Evolutionary conservation across 441 rosid species (phyloP), one percentile per base, ranked within the genome.

Genomic region (Hura crepitans): DNA sequence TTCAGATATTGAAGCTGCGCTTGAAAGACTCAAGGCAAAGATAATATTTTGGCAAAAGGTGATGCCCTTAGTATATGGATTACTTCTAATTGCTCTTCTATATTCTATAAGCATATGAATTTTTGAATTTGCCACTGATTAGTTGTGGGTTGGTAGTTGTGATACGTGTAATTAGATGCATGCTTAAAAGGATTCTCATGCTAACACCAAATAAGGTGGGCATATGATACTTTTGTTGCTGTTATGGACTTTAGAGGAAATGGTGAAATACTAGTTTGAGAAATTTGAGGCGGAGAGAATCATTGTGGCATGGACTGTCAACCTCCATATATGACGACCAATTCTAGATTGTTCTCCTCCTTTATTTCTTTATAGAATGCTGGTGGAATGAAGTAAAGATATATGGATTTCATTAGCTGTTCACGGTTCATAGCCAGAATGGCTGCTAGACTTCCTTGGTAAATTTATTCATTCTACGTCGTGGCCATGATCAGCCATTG

Each of bases 71-170:
- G 43, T 68, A 2, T 49, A 53, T 55, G 54, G 49, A 18, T 49
- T 72, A 68, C 64, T 75, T 67, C 22, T 79, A 2, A 31, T 68
- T 20, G 75, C 74, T 31, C 65, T 74, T 39, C 58, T 53, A 4
- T 75, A 73, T 72, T 79, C 81, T 62, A 23, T 75, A 18, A 55
- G 23, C 65, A 82, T 72, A 74, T 78, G 56, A 81, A 58, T 46
- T 10, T 43, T 4, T 1, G 25, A 43, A 18, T 46, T 66, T 70
- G 50, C 49, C 42, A 50, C 27, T 53, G 23, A 12, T 27, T 37
- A 46, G 28, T 47, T 71, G 27, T 31, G 25, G 68, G 62, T 27
- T 30, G 27, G 53, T 67, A 56, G 35, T 54, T 28, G 15, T 18
- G 20, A n/a, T 53, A 71, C 61, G 66, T 6, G 66, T 43, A 9